These are phyloP conservation scores for Coleophoma eucalyptorum DNA, from an alignment of 2,329 filamentous ascomycete genomes.

Conservation along the genomic window DNA sequence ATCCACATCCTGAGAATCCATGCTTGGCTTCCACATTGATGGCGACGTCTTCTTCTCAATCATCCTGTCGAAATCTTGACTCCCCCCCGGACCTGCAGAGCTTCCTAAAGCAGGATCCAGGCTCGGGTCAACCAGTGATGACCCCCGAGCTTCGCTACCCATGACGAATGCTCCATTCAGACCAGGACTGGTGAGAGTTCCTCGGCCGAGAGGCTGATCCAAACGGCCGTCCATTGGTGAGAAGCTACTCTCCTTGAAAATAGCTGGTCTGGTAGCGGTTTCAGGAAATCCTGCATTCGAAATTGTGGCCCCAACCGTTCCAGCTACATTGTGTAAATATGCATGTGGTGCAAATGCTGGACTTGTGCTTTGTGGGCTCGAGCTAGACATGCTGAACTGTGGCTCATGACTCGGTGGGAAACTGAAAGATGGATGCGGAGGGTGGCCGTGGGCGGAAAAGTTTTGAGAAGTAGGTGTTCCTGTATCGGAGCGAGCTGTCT, in stretches of 20 bases:
- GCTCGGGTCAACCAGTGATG: neutral
- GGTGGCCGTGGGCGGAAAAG: conserved; percentile 21
- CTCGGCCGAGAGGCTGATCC: neutral
- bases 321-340: conserved; percentile 19
- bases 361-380: conserved; percentile 11
- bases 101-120: neutral
- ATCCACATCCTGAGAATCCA: conserved; percentile 1
- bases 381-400: conserved; percentile 18
- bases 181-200: neutral
- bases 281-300: conserved; percentile 16
- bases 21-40: conserved; percentile 10
- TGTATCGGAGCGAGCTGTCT: conserved; percentile 24
- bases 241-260: conserved; percentile 6
- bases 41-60: neutral
- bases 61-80: neutral
- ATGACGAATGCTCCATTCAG: neutral
- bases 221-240: neutral
- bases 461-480: conserved; percentile 22
- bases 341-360: conserved; percentile 26
- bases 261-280: conserved; percentile 2
- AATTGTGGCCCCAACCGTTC: neutral
- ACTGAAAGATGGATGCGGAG: conserved; percentile 20
- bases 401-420: conserved; percentile 17
- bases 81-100: neutral
- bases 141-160: neutral